Evolutionary conservation across 208 protist species (phyloP), one percentile per base, ranked within the genome.

Genomic region (Leishmania gerbilli): DNA sequence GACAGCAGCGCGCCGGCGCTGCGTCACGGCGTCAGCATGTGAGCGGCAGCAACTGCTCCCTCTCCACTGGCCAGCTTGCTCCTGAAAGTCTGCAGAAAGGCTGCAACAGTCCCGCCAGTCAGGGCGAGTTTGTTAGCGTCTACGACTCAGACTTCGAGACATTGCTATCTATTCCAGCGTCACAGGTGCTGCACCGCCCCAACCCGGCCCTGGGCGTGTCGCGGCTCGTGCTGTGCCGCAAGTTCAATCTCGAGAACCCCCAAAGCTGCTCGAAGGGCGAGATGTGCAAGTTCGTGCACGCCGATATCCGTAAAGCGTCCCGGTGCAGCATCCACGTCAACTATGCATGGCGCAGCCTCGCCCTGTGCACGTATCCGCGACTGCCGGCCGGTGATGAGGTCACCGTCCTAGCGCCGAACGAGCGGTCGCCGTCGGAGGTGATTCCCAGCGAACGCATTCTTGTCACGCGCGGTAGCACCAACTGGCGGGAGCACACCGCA

Each of bases 251-350:
- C 3, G 80, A 84, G 37, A 51, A 90, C 49, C 81, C 79, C 15
- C 53, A 67, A 19, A 89, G 77, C 51, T 97, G 94, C 82, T 76
- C 42, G 31, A 93, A 88, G 77, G 88, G 89, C 4, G 84, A 82
- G 6, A 34, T 75, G 49, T 97, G 94, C 82, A 94, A 90, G 86
- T 96, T 96, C 86, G 90, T 97, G 58, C 94, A 97, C 84, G 92
- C 89, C 42, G 89, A 94, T 79, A 45, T 87, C 13, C 83, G 76
- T 51, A 76, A 72, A 71, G 82, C 62, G 0, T 68, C 79, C 11
- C 85, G 91, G 49, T 79, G 81, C 79, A 79, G 74, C 62, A 93
- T 97, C 45, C 94, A 97, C 82, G 91, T 97, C 11, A 96, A 96
- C 84, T 95, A 95, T 79, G 87, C 90, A 40, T 97, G 90, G 87